Evolutionary conservation across 202 grass and related monocot genomes (phyloP).

Genomic region (Hordeum pubiflorum): DNA sequence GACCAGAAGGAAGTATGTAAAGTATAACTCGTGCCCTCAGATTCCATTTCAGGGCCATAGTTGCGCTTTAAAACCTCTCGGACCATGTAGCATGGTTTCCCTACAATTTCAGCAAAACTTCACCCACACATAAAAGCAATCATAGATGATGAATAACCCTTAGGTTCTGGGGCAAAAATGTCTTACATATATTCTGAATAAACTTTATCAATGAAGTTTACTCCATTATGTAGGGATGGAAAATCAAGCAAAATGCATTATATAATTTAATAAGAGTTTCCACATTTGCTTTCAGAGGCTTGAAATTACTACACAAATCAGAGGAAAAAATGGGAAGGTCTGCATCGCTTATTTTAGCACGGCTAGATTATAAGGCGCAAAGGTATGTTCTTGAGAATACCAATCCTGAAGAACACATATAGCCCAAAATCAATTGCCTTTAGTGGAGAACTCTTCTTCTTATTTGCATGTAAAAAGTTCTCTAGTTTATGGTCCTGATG

Average conservation of each 20-base stretch:
- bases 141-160: not conserved
- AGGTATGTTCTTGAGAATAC: conserved; percentile 21
- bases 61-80: conserved; percentile 56
- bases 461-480: conserved; percentile 47
- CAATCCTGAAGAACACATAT: conserved; percentile 63
- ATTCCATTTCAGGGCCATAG: conserved; percentile 58
- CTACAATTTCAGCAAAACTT: conserved; percentile 54
- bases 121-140: conserved; percentile 24
- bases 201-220: not conserved
- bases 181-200: not conserved
- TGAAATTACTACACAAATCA: too few species aligned
- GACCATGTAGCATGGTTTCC: conserved; percentile 62
- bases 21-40: conserved; percentile 66
- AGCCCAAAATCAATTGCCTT: conserved; percentile 81
- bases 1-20: conserved; percentile 62
- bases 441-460: conserved; percentile 37
- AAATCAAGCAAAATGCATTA: conserved; percentile 1
- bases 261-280: not conserved
- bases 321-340: not conserved
- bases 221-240: conserved; percentile 1
- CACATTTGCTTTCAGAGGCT: not conserved
- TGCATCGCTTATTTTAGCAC: not conserved
- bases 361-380: not conserved
- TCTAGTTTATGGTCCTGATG: conserved; percentile 70
- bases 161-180: conserved; percentile 3